phyloP scores from a whole-genome alignment of 2,329 filamentous ascomycete genomes.

The Epicoccum sorghinum region DNA sequence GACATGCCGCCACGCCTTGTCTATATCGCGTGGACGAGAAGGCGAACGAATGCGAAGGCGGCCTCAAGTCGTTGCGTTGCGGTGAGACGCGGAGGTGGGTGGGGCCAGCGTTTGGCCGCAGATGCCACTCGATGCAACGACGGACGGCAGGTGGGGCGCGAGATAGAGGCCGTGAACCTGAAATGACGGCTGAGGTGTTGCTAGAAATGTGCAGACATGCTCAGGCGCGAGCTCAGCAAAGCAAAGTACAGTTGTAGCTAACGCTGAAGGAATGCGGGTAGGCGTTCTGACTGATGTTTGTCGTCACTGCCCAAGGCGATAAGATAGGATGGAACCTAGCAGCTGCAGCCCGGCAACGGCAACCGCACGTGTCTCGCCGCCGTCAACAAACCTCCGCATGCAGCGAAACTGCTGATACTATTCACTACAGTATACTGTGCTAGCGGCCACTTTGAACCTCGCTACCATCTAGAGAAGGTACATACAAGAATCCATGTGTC shows the following conservation, averaged over 20 bases:
- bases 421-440: neutral
- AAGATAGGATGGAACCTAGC: neutral
- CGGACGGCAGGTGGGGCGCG: neutral
- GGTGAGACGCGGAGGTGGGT: constrained; percentile 7
- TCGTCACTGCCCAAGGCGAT: neutral
- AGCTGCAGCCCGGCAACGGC: neutral
- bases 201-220: too few relatives aligned
- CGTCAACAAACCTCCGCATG: neutral
- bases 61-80: neutral
- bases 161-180: too few relatives aligned
- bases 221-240: too few relatives aligned
- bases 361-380: neutral
- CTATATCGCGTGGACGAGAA: neutral
- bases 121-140: neutral
- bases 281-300: constrained; percentile 1
- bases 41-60: neutral
- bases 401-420: neutral
- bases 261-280: neutral
- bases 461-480: neutral
- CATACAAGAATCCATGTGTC: neutral
- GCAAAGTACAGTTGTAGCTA: neutral
- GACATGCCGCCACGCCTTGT: constrained; percentile 36
- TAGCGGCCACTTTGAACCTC: too few relatives aligned
- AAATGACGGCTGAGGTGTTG: too few relatives aligned
- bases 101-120: constrained; percentile 8